Evolutionary conservation across 2,329 filamentous ascomycete genomes (phyloP).

Genomic region (Aulographum hederae): DNA sequence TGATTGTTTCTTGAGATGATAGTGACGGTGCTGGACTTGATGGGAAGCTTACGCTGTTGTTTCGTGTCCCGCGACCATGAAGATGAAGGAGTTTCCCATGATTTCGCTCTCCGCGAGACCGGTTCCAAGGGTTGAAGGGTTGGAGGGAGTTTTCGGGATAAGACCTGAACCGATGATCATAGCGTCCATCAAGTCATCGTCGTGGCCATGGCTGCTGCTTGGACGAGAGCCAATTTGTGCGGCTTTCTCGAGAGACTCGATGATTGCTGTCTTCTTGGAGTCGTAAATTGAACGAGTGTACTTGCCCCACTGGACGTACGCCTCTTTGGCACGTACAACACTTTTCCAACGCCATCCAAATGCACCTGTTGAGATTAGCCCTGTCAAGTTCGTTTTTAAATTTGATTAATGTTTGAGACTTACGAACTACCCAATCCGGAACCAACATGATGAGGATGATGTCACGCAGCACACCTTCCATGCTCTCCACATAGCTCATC

Average conservation of each 20-base stretch:
- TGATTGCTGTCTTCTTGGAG: slow-evolving; percentile 35
- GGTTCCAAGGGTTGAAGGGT: background rate
- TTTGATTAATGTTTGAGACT: too few relatives aligned
- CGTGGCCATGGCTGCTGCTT: slow-evolving; percentile 18
- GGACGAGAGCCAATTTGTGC: too few relatives aligned
- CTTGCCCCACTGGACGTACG: slow-evolving; percentile 43
- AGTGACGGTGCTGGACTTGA: slow-evolving; percentile 42
- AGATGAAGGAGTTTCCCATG: slow-evolving; percentile 47
- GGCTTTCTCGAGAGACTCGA: slow-evolving; percentile 5
- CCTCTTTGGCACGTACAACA: slow-evolving; percentile 12
- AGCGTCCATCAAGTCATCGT: slow-evolving; percentile 38
- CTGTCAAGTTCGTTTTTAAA: background rate
- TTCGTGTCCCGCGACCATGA: slow-evolving; percentile 59
- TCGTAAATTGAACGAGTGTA: slow-evolving; percentile 55
- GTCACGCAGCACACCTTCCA: slow-evolving; percentile 42
- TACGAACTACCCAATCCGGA: slow-evolving; percentile 37
- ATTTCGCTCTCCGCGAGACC: slow-evolving; percentile 44
- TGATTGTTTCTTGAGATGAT: background rate
- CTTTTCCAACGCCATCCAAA: background rate
- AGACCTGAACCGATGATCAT: slow-evolving; percentile 28
- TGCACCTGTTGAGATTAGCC: background rate
- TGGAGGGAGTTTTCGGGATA: slow-evolving; percentile 1
- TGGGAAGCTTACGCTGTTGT: slow-evolving; percentile 59
- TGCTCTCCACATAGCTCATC: slow-evolving; percentile 37
- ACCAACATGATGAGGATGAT: slow-evolving; percentile 43